A percentile compares a stretch with the other conserved stretches of the same genome.
phyloP scores from a whole-genome alignment of 2,329 filamentous ascomycete genomes.

The Diaporthe ilicicola region DNA sequence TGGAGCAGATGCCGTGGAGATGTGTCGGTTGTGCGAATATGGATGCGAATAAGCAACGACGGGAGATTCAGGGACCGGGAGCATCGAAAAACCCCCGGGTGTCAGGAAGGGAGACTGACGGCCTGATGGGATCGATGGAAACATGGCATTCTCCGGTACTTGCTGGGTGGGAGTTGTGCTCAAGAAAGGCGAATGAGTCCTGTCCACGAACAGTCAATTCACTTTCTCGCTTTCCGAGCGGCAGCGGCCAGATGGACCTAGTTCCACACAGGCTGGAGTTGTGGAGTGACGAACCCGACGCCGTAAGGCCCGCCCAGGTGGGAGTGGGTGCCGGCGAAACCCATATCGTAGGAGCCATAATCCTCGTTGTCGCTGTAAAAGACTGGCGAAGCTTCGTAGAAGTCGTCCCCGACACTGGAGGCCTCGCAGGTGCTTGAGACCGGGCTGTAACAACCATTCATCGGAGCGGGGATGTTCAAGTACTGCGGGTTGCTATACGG shows the following conservation, averaged over 20 bases:
- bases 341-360: conserved; percentile 50
- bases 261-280: conserved; percentile 69
- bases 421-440: conserved; percentile 64
- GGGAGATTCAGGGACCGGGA: conserved; percentile 56
- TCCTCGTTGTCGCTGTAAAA: conserved; percentile 71
- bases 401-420: conserved; percentile 49
- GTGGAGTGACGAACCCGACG: conserved; percentile 71
- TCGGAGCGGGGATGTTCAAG: conserved; percentile 70
- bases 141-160: conserved; percentile 52
- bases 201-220: conserved; percentile 63
- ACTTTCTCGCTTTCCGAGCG: conserved; percentile 50
- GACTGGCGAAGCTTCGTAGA: conserved; percentile 54
- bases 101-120: conserved; percentile 55
- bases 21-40: conserved; percentile 48
- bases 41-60: conserved; percentile 43
- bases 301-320: conserved; percentile 57
- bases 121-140: conserved; percentile 46
- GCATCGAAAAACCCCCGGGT: conserved; percentile 53
- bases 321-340: conserved; percentile 54
- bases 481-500: conserved; percentile 65
- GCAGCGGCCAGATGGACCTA: conserved; percentile 55
- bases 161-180: conserved; percentile 55
- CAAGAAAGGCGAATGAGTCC: conserved; percentile 50
- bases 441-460: conserved; percentile 68
- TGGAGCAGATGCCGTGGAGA: conserved; percentile 45